A percentile compares a stretch with the other conserved stretches of the same genome.
Conservation (phyloP, 2,329 filamentous ascomycete genomes). For the Tolypocladium tropicale region DNA sequence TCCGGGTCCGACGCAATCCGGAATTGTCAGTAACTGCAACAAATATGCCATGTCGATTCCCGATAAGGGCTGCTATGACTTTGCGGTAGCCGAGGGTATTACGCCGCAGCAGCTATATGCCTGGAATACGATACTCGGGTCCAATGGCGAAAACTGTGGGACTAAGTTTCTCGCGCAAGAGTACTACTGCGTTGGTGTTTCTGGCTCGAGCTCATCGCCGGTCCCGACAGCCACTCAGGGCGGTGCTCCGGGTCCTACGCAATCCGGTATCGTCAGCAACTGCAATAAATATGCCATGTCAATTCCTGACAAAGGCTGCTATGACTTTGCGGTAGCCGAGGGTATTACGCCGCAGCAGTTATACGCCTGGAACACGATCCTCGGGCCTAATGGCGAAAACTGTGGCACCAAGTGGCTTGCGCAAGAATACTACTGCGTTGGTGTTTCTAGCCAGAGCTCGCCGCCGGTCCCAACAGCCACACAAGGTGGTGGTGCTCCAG, state of each 20-base stretch:
- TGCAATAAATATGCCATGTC: neutral
- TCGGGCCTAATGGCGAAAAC: neutral
- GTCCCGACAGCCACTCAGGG: neutral
- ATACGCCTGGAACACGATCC: neutral
- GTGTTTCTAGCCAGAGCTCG: neutral
- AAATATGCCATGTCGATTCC: neutral
- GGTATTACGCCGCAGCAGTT: neutral
- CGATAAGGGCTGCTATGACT: neutral
- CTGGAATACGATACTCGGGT: neutral
- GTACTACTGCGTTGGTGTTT: neutral
- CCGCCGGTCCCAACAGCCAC: neutral
- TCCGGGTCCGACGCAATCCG: neutral
- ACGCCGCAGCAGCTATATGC: neutral
- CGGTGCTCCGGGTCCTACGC: neutral
- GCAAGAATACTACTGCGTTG: neutral
- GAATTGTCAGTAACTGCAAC: neutral
- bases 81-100: neutral
- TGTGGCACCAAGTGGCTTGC: neutral
- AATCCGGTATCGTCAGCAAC: neutral
- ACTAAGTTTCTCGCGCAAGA: neutral
- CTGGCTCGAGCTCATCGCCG: neutral
- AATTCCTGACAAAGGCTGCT: neutral
- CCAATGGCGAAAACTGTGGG: neutral
- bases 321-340: neutral
- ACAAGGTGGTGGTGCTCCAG: neutral